Evolutionary conservation across 306 rosid genomes (phyloP), one percentile per base, ranked within the genome.

Genomic region (Trifolium dubium): DNA sequence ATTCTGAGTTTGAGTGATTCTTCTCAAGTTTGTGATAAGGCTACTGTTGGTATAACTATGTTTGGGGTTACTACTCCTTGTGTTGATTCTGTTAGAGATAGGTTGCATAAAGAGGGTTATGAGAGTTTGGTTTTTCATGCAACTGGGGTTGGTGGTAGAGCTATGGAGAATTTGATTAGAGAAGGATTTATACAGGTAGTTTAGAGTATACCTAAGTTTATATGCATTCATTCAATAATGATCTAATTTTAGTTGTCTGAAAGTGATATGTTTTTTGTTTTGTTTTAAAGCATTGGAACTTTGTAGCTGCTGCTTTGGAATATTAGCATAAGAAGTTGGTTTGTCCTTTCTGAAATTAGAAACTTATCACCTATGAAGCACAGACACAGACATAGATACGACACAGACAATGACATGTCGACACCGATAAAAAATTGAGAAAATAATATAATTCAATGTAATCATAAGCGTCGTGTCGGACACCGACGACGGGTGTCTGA

Each of bases 111-210:
- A 59, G 92, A 88, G 77, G 98, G 98, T 64, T 89, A 84, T 67
- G 96, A 91, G 80, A 83, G 88, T 69, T 85, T 93, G 75, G 92
- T 91, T 79, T 93, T 93, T 76, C 98, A 93, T 81, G 93, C 96
- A 32, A 93, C 97, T 55, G 98, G 98, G 64, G 96, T 93, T 50
- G 97, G 98, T 5, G 98, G 98, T 35, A 89, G 84, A 78, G 98
- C 96, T n/a, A 89, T 93, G 98, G 97, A 93, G 87, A 81, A 85
- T 78, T 83, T 93, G 77, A 93, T 91, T 78, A 85, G 81, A 80
- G 97, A 85, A 77, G 98, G 94, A 59, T 85, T 91, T 74, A 86
- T 93, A 67, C 90, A 91, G 97, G 97, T 93, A 85, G 58, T n/a
- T 65, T 9, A 55, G 17, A 23, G 10, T 31, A 59, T 49, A 62